phyloP scores from a whole-genome alignment of 768 basidiomycete species.

The Lepiota brunneoincarnata region DNA sequence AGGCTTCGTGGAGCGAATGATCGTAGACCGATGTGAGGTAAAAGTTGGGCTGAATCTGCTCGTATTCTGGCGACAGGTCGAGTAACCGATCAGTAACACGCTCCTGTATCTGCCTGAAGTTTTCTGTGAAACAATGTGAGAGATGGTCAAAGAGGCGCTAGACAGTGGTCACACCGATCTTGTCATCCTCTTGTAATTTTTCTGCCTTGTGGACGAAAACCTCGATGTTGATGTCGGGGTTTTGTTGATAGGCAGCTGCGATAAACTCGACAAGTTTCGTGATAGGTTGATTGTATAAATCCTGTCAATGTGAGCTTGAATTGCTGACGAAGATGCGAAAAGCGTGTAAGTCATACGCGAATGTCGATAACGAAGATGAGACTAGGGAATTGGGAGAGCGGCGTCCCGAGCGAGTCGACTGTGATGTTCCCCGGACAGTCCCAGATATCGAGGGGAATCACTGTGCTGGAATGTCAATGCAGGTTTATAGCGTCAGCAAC shows the following conservation, averaged over 20 bases:
- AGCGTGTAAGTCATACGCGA: constrained; percentile 39
- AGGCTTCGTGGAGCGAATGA: constrained; percentile 87
- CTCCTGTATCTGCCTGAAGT: constrained; percentile 88
- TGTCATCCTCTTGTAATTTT: constrained; percentile 86
- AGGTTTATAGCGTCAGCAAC: constrained; percentile 10
- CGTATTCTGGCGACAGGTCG: constrained; percentile 74
- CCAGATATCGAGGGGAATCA: constrained; percentile 93
- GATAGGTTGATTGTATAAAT: constrained; percentile 82
- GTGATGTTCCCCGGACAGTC: constrained; percentile 89
- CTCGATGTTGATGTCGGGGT: constrained; percentile 77
- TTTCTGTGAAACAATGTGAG: constrained; percentile 49
- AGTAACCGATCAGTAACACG: constrained; percentile 79
- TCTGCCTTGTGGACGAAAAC: constrained; percentile 97
- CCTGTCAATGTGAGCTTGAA: constrained; percentile 38
- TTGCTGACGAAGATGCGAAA: not conserved
- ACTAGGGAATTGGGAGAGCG: constrained; percentile 76
- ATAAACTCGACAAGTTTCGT: constrained; percentile 81
- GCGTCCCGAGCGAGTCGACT: constrained; percentile 71
- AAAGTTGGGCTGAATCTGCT: constrained; percentile 79
- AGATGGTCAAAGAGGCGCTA: not conserved
- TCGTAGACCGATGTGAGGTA: constrained; percentile 93
- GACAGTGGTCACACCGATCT: constrained; percentile 59
- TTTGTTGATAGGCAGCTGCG: constrained; percentile 69
- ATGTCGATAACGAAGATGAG: constrained; percentile 96
- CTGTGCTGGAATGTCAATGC: constrained; percentile 53